A percentile compares a stretch with the other conserved stretches of the same genome.
Conservation (phyloP, 2,329 filamentous ascomycete genomes). For the Chalara sp. region DNA sequence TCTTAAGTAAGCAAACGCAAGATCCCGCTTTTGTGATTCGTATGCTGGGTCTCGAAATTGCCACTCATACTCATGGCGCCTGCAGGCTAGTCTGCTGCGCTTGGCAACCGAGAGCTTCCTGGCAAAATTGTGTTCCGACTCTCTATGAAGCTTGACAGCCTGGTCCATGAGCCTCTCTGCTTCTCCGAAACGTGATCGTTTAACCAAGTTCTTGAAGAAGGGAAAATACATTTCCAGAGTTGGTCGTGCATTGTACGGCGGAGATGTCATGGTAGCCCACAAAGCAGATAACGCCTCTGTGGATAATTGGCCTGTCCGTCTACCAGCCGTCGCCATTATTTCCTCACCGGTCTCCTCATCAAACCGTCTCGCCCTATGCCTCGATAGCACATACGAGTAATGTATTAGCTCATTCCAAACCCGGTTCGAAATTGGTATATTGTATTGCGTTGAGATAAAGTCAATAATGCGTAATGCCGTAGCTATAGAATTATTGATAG, state of each 20-base stretch:
- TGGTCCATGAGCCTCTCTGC: slow-evolving; percentile 13
- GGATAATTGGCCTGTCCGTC: slow-evolving; percentile 13
- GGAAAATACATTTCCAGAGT: slow-evolving; percentile 21
- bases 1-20: too few relatives aligned
- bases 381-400: slow-evolving; percentile 55
- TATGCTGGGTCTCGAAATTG: too few relatives aligned
- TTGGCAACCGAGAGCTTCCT: too few relatives aligned
- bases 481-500: slow-evolving; percentile 56
- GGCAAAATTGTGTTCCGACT: too few relatives aligned
- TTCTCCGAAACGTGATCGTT: slow-evolving; percentile 9
- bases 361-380: neutral
- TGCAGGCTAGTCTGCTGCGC: too few relatives aligned
- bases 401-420: slow-evolving; percentile 63
- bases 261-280: slow-evolving; percentile 22
- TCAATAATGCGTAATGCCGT: slow-evolving; percentile 54
- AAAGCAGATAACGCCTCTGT: slow-evolving; percentile 15
- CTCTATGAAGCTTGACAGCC: neutral
- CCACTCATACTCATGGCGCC: too few relatives aligned
- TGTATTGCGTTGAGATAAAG: slow-evolving; percentile 53
- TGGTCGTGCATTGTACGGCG: slow-evolving; percentile 23
- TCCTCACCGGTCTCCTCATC: neutral
- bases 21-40: too few relatives aligned
- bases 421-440: slow-evolving; percentile 45
- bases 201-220: slow-evolving; percentile 15
- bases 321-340: neutral